Conservation (phyloP, 2,329 filamentous ascomycete species). For the Bimuria novae-zelandiae region DNA sequence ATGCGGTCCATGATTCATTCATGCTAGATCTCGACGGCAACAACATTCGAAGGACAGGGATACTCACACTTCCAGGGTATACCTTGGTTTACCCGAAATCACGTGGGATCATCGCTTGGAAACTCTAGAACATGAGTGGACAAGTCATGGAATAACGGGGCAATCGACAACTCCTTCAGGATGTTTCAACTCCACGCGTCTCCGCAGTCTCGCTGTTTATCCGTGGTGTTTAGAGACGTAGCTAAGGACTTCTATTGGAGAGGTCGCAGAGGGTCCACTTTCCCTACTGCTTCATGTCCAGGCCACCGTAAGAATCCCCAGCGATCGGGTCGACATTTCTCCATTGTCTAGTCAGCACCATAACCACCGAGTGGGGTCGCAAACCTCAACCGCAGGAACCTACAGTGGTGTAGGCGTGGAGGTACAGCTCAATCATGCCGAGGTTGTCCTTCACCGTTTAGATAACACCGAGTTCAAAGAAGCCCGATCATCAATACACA, state of each 20-base stretch:
- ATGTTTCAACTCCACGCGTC: background rate
- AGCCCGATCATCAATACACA: too few species aligned
- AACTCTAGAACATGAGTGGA: background rate
- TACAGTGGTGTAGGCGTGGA: background rate
- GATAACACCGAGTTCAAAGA: background rate
- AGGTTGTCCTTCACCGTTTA: background rate
- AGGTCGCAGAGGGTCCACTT: background rate
- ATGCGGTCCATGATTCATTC: background rate
- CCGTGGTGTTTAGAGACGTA: background rate
- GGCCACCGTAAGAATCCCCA: slow-evolving; percentile 3
- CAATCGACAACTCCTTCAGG: too few species aligned
- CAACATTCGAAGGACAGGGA: background rate
- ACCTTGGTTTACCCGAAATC: background rate
- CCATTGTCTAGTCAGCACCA: slow-evolving; percentile 4
- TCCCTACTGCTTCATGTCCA: background rate
- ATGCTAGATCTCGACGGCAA: background rate
- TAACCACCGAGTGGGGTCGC: slow-evolving; percentile 4
- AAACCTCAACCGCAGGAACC: background rate
- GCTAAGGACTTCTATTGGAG: background rate
- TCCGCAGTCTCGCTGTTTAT: background rate
- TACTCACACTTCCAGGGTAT: background rate
- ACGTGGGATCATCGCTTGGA: background rate
- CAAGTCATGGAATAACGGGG: background rate
- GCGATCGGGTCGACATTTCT: slow-evolving; percentile 6
- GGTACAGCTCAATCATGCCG: background rate